A percentile compares a stretch with the other conserved stretches of the same genome.
phyloP scores from a whole-genome alignment of 208 protist genomes.

The Wallacemonas sp. region DNA sequence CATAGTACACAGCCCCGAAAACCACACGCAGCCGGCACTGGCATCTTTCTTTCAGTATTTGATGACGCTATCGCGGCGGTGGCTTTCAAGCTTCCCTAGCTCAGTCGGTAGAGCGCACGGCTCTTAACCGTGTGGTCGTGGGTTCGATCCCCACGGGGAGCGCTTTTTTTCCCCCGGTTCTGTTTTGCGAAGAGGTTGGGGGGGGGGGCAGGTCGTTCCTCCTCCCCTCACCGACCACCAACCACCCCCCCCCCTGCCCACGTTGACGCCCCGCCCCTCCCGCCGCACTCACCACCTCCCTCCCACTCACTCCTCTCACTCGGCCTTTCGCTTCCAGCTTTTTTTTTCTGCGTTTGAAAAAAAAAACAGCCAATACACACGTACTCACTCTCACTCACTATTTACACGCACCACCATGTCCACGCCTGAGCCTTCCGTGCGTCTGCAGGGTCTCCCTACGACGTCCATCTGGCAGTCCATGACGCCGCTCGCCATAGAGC shows the following conservation, averaged over 20 bases:
- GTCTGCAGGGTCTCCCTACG: slow-evolving; percentile 34
- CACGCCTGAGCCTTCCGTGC: slow-evolving; percentile 29
- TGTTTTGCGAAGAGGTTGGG: too few relatives aligned
- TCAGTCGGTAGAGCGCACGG: slow-evolving; percentile 97
- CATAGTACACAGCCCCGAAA: too few relatives aligned
- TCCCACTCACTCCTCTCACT: not conserved
- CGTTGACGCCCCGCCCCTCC: not conserved
- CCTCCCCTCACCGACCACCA: not conserved
- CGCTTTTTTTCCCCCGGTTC: slow-evolving; percentile 31
- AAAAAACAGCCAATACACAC: too few relatives aligned
- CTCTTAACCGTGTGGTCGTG: slow-evolving; percentile 98
- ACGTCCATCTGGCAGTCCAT: slow-evolving; percentile 81
- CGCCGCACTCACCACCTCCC: not conserved
- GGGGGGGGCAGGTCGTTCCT: too few relatives aligned
- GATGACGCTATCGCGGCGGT: too few relatives aligned
- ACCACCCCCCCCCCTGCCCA: not conserved
- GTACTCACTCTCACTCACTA: too few relatives aligned
- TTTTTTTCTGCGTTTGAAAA: too few relatives aligned
- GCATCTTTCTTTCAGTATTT: too few relatives aligned
- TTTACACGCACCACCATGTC: slow-evolving; percentile 22
- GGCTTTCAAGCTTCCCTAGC: slow-evolving; percentile 91
- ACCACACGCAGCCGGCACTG: too few relatives aligned
- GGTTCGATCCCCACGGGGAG: slow-evolving; percentile 95
- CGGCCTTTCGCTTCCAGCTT: too few relatives aligned
- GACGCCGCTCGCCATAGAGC: slow-evolving; percentile 81